These are phyloP conservation scores for Eucalyptus sp. DNA, from an alignment of 345 rosid genomes.

Conservation along the genomic window DNA sequence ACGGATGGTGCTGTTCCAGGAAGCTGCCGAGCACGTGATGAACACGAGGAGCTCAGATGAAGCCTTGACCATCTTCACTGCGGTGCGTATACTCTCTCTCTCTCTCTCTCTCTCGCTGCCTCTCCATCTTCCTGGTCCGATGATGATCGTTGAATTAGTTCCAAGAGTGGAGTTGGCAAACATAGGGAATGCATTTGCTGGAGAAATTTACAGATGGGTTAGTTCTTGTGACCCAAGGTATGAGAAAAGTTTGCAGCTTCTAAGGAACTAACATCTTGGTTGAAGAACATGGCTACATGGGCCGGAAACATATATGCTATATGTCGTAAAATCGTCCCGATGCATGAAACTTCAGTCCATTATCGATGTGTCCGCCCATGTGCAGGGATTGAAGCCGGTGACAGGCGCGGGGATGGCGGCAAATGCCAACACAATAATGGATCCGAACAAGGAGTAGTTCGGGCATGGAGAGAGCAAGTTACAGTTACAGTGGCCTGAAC, in stretches of 20 bases:
- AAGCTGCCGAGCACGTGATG: background rate
- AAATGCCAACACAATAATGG: background rate
- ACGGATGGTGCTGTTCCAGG: background rate
- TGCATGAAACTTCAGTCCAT: too few species aligned
- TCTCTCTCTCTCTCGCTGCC: background rate
- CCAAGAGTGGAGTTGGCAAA: rapidly evolving
- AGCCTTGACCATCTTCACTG: background rate
- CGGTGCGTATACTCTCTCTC: background rate
- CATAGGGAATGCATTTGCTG: background rate
- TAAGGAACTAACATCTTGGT: background rate
- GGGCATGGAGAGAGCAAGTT: background rate
- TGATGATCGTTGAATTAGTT: background rate
- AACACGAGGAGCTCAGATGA: background rate
- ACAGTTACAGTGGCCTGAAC: background rate
- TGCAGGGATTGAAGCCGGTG: background rate
- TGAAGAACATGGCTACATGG: background rate
- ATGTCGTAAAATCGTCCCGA: background rate
- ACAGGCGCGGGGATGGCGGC: background rate
- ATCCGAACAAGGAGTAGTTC: background rate
- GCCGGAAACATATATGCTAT: background rate
- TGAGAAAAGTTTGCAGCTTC: background rate
- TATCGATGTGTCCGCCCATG: background rate
- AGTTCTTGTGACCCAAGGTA: background rate
- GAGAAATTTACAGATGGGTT: background rate
- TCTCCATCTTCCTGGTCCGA: background rate